Evolutionary conservation across 169 alveolate species (phyloP).

Genomic region (Cryptosporidium xiaoi): DNA sequence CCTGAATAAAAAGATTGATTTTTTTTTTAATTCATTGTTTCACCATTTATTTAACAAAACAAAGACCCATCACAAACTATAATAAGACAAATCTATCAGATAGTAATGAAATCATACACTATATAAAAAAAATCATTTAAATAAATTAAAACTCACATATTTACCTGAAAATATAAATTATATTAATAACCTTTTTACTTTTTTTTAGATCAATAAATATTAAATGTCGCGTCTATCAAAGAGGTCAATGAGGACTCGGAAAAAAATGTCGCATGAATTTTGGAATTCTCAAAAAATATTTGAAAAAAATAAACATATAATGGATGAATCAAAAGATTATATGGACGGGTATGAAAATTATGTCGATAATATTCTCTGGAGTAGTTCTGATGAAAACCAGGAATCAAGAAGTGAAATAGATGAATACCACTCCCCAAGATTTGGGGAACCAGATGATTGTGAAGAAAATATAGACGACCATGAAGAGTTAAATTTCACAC

Average conservation of each 20-base stretch:
- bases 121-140: too few species aligned
- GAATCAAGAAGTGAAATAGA: constrained; percentile 38
- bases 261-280: background rate
- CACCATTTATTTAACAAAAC: too few species aligned
- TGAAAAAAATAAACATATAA: background rate
- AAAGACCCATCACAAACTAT: too few species aligned
- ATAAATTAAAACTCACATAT: too few species aligned
- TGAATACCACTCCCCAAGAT: constrained; percentile 55
- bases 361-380: background rate
- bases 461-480: constrained; percentile 7
- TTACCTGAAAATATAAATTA: too few species aligned
- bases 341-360: constrained; percentile 1
- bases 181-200: background rate
- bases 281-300: background rate
- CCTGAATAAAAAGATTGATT: too few species aligned
- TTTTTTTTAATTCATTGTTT: too few species aligned
- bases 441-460: constrained; percentile 30
- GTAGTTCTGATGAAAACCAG: constrained; percentile 7
- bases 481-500: background rate
- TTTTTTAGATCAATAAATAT: constrained; percentile 24
- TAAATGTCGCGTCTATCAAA: constrained; percentile 59
- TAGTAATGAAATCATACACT: too few species aligned
- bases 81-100: too few species aligned
- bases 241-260: constrained; percentile 70
- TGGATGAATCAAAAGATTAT: background rate